Evolutionary conservation across 2,329 filamentous ascomycete genomes (phyloP).

Genomic region (Ophiostoma triangulosporum): DNA sequence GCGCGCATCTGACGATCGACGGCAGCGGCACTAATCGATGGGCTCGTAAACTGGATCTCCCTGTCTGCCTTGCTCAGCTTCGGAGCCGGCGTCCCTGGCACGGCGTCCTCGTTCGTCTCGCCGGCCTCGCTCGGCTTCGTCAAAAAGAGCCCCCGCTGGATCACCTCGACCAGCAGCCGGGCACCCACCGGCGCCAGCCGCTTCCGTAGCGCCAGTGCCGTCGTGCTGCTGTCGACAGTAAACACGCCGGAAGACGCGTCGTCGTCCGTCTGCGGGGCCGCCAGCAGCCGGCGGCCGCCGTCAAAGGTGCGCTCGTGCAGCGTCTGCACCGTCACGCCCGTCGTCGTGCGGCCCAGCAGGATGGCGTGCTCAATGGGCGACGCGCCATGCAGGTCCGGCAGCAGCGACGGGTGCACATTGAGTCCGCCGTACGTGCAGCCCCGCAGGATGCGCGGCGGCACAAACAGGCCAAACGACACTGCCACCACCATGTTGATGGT

Average conservation of each 20-base stretch:
- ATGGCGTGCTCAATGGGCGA: constrained; percentile 82
- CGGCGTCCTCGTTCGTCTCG: not conserved
- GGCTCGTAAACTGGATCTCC: constrained; percentile 47
- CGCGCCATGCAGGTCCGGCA: constrained; percentile 75
- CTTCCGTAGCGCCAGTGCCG: constrained; percentile 30
- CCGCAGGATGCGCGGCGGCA: constrained; percentile 62
- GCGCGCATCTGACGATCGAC: constrained; percentile 44
- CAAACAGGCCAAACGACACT: constrained; percentile 86
- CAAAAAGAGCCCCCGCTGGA: constrained; percentile 51
- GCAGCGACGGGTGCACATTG: constrained; percentile 83
- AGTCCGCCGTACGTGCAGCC: constrained; percentile 68
- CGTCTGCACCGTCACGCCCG: constrained; percentile 78
- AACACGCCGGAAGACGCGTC: not conserved
- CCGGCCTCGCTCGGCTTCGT: constrained; percentile 19
- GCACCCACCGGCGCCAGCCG: constrained; percentile 53
- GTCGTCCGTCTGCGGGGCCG: constrained; percentile 33
- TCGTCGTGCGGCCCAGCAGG: constrained; percentile 42
- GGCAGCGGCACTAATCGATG: constrained; percentile 24
- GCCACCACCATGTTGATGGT: constrained; percentile 68
- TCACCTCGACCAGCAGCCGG: constrained; percentile 51
- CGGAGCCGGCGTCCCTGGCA: constrained; percentile 47
- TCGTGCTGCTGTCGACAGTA: constrained; percentile 22
- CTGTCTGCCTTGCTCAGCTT: constrained; percentile 57
- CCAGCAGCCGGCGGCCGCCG: constrained; percentile 59
- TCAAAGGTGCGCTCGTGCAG: constrained; percentile 68